Base-by-base conservation (phyloP, 2,329 filamentous ascomycete genomes). In the Paraphoma chrysanthemicola region DNA sequence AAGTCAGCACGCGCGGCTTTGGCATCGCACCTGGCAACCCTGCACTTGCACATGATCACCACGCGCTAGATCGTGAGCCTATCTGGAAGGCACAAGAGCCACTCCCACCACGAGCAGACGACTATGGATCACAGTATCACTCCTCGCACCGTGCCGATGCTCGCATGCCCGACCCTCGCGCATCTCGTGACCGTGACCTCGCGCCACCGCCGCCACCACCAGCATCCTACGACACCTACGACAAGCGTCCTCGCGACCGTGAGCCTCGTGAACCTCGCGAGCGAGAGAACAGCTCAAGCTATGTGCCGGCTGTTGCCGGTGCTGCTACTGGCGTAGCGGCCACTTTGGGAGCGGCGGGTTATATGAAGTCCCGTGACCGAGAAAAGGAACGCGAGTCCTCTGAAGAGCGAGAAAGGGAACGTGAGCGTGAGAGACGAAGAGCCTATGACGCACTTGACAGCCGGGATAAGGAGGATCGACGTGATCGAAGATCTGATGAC, bases 1-100 rank as follows among this genome's bases (percentile, higher is more conserved):
- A 81, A 33, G 77, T 83, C 3, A 75, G 78, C 29, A 67, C 75
- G 5, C 75, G 81, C 53, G 81, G 81, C 6, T 83, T 83, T 54
- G 81, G 81, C 50, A 82, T 83, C 57, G 68, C 72, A 1, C 60
- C 70, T 6, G 62, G 56, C 6, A 60, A 53, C 23, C 53, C 63
- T 9, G 46, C 30, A 36, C 57, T 66, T 5, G 54, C 63, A 41
- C 69, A 68, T 42, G 79, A 81, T n/a, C 57, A 51, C 41, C 77
- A 79, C 49, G 51, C 70, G n/a, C 68, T 79, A 31, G 76, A 80
- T 50, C 74, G 74, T 31, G 70, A 75, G 48, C 68, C 76, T 6
- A 54, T 68, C 2, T 75, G 64, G 10, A 60, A 66, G 28, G 48
- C 64, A 1, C 60, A 62, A 29, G 67, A 68, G 44, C 38, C 57